These are phyloP conservation scores for Monilinia laxa DNA, from an alignment of 2,329 filamentous ascomycete species.

Conservation along the genomic window DNA sequence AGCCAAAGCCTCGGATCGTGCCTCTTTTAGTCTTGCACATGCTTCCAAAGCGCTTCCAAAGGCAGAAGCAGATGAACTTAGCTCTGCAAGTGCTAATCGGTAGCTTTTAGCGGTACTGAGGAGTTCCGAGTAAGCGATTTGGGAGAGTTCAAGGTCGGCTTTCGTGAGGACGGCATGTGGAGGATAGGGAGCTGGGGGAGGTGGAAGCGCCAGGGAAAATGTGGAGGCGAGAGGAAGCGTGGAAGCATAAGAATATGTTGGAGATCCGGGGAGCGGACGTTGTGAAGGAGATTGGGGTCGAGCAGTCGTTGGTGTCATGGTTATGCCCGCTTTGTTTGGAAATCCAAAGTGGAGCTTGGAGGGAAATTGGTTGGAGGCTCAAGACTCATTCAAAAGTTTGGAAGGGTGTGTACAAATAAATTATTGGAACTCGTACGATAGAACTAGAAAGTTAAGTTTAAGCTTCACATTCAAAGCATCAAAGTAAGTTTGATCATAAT, in stretches of 20 bases:
- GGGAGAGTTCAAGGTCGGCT: slow-evolving; percentile 61
- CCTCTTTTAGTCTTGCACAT: slow-evolving; percentile 67
- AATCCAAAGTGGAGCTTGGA: slow-evolving; percentile 1
- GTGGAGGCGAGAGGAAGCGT: slow-evolving; percentile 57
- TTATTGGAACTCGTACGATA: not conserved
- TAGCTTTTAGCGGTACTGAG: slow-evolving; percentile 62
- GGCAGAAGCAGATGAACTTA: slow-evolving; percentile 60
- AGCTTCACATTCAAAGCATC: not conserved
- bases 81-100: slow-evolving; percentile 58
- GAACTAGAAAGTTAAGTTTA: too few species aligned
- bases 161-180: slow-evolving; percentile 60
- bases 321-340: slow-evolving; percentile 27
- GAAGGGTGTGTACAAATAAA: not conserved
- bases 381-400: not conserved
- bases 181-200: slow-evolving; percentile 60
- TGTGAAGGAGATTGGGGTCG: slow-evolving; percentile 51
- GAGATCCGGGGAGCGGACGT: slow-evolving; percentile 61
- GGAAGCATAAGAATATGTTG: slow-evolving; percentile 62
- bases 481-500: not conserved
- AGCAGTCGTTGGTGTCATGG: slow-evolving; percentile 28
- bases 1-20: slow-evolving; percentile 57
- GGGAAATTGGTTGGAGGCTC: not conserved
- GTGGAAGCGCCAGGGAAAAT: slow-evolving; percentile 58
- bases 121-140: slow-evolving; percentile 62
- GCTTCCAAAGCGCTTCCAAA: slow-evolving; percentile 66